A percentile compares a stretch with the other conserved stretches of the same genome.
phyloP scores from a whole-genome alignment of 2,329 filamentous ascomycete genomes.

The Graphilbum ipis-grandicollis region DNA sequence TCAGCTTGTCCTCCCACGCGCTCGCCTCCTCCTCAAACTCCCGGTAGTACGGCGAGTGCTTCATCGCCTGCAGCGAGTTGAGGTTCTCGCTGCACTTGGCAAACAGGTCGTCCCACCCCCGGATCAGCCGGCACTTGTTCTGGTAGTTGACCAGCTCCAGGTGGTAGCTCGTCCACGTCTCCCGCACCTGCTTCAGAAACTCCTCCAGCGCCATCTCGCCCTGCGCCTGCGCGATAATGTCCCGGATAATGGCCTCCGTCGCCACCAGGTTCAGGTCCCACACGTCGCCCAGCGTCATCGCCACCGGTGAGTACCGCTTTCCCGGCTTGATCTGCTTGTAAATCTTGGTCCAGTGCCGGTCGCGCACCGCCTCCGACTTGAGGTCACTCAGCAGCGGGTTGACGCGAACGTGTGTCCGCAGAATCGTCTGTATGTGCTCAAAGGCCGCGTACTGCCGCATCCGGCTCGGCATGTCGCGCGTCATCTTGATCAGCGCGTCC shows the following conservation, averaged over 20 bases:
- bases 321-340: conserved; percentile 90
- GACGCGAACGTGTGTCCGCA: conserved; percentile 78
- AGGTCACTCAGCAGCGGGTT: conserved; percentile 77
- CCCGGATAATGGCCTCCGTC: conserved; percentile 73
- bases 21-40: conserved; percentile 97
- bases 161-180: conserved; percentile 91
- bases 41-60: conserved; percentile 97
- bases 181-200: conserved; percentile 88
- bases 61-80: conserved; percentile 96
- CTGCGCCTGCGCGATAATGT: conserved; percentile 89
- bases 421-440: conserved; percentile 85
- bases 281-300: conserved; percentile 93
- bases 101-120: conserved; percentile 95
- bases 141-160: conserved; percentile 94
- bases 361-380: conserved; percentile 90
- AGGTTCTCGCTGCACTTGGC: conserved; percentile 97
- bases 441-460: conserved; percentile 99
- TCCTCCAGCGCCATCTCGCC: conserved; percentile 98
- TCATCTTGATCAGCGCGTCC: conserved; percentile 89
- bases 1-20: conserved; percentile 94
- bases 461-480: conserved; percentile 95
- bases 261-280: conserved; percentile 90
- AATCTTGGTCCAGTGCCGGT: conserved; percentile 94
- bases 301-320: conserved; percentile 83
- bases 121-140: conserved; percentile 92